These are phyloP conservation scores for Mucor circinelloides DNA, from an alignment of 371 early-diverging fungal species.

Conservation along the genomic window DNA sequence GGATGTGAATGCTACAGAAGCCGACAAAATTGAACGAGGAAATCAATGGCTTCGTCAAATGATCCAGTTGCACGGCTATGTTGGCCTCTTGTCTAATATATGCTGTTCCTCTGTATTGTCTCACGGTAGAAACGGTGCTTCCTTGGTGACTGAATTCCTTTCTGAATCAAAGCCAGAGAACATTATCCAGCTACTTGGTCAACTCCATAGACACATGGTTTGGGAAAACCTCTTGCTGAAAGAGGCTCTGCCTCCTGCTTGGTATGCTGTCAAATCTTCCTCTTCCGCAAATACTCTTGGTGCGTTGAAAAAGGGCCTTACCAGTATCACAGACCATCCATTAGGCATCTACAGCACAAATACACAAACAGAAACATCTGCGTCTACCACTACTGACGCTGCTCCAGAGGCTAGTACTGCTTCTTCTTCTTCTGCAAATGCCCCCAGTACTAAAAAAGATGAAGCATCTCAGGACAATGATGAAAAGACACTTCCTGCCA, in stretches of 20 bases:
- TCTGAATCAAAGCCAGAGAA: conserved; percentile 51
- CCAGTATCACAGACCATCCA: conserved; percentile 35
- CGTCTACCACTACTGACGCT: neutral
- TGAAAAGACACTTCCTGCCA: conserved; percentile 25
- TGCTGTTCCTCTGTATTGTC: conserved; percentile 69
- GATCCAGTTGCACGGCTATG: conserved; percentile 63
- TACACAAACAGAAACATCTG: neutral
- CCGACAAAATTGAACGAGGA: conserved; percentile 49
- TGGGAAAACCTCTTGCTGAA: conserved; percentile 72
- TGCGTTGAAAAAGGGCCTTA: conserved; percentile 22
- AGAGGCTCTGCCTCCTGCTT: conserved; percentile 64
- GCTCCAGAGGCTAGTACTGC: no score
- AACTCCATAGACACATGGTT: conserved; percentile 68
- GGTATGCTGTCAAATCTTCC: conserved; percentile 59
- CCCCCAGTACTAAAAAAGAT: neutral
- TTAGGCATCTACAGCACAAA: conserved; percentile 36
- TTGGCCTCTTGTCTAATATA: conserved; percentile 75
- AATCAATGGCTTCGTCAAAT: conserved; percentile 60
- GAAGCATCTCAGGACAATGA: neutral
- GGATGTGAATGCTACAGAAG: conserved; percentile 55
- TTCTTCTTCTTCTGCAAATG: neutral
- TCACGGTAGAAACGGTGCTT: conserved; percentile 65
- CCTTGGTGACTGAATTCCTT: conserved; percentile 66
- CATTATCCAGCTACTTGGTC: conserved; percentile 59
- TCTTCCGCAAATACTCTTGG: neutral